Evolutionary conservation across 1,284 basidiomycete species (phyloP).

Genomic region (Cerioporus squamosus): DNA sequence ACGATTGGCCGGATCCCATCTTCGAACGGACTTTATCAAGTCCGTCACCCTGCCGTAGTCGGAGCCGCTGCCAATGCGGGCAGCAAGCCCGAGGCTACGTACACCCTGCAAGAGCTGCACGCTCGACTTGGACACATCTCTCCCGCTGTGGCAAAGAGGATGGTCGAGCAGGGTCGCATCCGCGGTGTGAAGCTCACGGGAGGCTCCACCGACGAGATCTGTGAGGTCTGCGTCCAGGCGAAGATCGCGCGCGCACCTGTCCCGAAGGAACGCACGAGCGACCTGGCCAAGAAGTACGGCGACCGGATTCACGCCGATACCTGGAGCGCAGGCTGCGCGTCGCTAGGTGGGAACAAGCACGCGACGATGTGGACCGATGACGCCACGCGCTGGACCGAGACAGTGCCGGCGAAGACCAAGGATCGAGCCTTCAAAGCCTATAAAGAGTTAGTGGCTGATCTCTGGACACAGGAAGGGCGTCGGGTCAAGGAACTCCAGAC

Average conservation of each 20-base stretch:
- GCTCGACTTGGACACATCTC: conserved; percentile 39
- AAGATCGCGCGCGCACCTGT: conserved; percentile 37
- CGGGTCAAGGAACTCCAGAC: no score
- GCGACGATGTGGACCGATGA: conserved; percentile 35
- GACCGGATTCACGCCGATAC: conserved; percentile 41
- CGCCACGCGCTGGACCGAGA: conserved; percentile 17
- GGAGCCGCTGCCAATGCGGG: conserved; percentile 1
- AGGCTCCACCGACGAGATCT: conserved; percentile 26
- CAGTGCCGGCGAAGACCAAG: conserved; percentile 28
- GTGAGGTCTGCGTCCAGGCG: conserved; percentile 39
- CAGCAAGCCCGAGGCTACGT: conserved; percentile 7
- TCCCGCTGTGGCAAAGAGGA: conserved; percentile 24
- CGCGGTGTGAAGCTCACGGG: conserved; percentile 35
- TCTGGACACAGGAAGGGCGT: no score
- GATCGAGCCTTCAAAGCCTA: neutral
- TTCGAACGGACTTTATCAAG: conserved; percentile 34
- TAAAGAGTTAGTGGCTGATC: no score
- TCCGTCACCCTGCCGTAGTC: conserved; percentile 8
- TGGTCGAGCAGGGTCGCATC: conserved; percentile 34
- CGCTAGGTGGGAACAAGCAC: conserved; percentile 30
- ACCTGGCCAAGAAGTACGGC: conserved; percentile 31
- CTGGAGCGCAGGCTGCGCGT: conserved; percentile 40
- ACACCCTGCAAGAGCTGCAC: conserved; percentile 36
- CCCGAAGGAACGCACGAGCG: conserved; percentile 36
- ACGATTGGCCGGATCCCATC: conserved; percentile 31